A percentile compares a stretch with the other conserved stretches of the same genome.
These are phyloP conservation scores for Cryphonectria naterciae DNA, from an alignment of 2,329 filamentous ascomycete genomes.

Conservation along the genomic window DNA sequence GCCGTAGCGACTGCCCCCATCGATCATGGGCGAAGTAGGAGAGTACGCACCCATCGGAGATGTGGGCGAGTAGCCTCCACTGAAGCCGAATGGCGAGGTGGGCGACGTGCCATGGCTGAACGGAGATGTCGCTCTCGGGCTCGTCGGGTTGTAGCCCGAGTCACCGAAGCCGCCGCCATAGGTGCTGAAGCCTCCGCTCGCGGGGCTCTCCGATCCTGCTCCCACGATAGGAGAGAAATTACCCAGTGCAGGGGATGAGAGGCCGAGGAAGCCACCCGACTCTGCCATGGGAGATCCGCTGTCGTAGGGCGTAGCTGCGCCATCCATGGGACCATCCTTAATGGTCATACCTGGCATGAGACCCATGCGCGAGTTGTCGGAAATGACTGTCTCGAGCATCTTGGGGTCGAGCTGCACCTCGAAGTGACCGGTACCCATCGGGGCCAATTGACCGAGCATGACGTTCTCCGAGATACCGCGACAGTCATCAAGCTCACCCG, in stretches of 20 bases:
- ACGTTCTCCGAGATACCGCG: slow-evolving; percentile 98
- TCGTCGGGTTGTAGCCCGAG: slow-evolving; percentile 47
- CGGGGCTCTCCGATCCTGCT: slow-evolving; percentile 71
- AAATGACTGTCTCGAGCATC: slow-evolving; percentile 94
- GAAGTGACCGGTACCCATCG: slow-evolving; percentile 95
- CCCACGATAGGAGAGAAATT: slow-evolving; percentile 80
- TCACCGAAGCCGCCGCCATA: slow-evolving; percentile 24
- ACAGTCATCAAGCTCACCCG: slow-evolving; percentile 95
- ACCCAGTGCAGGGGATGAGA: slow-evolving; percentile 65
- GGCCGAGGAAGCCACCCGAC: slow-evolving; percentile 63
- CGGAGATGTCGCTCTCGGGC: slow-evolving; percentile 74
- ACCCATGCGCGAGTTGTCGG: slow-evolving; percentile 85
- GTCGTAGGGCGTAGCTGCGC: slow-evolving; percentile 94
- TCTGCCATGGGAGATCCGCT: slow-evolving; percentile 79
- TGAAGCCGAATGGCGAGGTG: slow-evolving; percentile 64
- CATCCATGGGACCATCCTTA: slow-evolving; percentile 75
- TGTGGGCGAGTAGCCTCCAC: slow-evolving; percentile 72
- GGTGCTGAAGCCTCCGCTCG: slow-evolving; percentile 52
- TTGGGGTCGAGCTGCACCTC: slow-evolving; percentile 91
- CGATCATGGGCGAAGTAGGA: slow-evolving; percentile 72
- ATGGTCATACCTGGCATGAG: slow-evolving; percentile 79
- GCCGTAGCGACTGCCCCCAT: slow-evolving; percentile 56
- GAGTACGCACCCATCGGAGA: slow-evolving; percentile 77
- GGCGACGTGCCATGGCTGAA: slow-evolving; percentile 67
- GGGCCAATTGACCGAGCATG: slow-evolving; percentile 95